phyloP scores from a whole-genome alignment of 805 yeast genomes.

The Starmerella bacillaris region DNA sequence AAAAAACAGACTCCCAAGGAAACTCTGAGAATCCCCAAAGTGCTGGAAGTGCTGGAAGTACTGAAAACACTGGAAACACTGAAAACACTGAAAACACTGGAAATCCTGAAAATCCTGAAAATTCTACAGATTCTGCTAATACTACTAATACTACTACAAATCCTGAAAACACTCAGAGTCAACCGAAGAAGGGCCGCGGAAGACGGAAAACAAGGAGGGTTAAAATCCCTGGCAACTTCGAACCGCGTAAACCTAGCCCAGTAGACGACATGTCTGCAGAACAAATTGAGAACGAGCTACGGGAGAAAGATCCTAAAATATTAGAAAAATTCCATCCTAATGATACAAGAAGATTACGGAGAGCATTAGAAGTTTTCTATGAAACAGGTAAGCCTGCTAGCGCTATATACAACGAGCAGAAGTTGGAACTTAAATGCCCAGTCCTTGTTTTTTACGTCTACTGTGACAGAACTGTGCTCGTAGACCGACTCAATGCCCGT shows the following conservation, averaged over 20 bases:
- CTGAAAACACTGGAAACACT: neutral
- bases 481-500: conserved; percentile 48
- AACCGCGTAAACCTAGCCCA: conserved; percentile 3
- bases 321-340: conserved; percentile 81
- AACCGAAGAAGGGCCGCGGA: too few relatives aligned
- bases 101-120: neutral
- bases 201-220: too few relatives aligned
- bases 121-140: neutral
- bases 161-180: neutral
- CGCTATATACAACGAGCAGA: conserved; percentile 48
- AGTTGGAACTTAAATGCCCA: conserved; percentile 18
- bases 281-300: conserved; percentile 30
- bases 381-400: conserved; percentile 52
- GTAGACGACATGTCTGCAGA: conserved; percentile 22
- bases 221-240: conserved; percentile 6
- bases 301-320: conserved; percentile 46
- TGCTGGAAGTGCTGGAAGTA: neutral
- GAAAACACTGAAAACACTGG: neutral
- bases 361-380: conserved; percentile 68
- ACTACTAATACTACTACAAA: neutral
- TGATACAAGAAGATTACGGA: conserved; percentile 55
- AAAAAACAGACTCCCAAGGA: neutral
- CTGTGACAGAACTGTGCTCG: conserved; percentile 40
- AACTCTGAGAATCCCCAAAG: neutral
- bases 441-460: conserved; percentile 64